These are phyloP conservation scores for Colletotrichum sp. DNA, from an alignment of 2,329 filamentous ascomycete species.

Conservation along the genomic window DNA sequence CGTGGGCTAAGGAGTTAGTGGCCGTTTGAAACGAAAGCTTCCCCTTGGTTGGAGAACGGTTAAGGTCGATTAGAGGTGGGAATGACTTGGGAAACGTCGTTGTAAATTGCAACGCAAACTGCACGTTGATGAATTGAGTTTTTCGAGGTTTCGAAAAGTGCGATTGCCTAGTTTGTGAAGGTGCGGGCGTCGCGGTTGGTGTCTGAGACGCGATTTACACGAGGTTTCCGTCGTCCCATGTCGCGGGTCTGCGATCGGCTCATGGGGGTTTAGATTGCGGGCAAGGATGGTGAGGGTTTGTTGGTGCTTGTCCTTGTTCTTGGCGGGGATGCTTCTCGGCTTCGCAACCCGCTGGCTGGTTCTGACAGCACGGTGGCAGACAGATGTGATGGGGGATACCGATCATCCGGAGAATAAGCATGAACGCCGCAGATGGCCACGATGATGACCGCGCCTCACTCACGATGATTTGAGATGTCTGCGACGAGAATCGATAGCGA, in stretches of 20 bases:
- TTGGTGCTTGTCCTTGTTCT: neutral
- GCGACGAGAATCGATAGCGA: neutral
- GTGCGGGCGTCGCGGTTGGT: constrained; percentile 4
- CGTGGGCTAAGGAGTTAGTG: neutral
- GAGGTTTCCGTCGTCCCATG: constrained; percentile 1
- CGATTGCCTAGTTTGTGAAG: neutral
- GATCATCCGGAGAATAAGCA: neutral
- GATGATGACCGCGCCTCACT: neutral
- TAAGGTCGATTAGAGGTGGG: neutral
- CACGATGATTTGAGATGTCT: neutral
- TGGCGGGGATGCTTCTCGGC: neutral
- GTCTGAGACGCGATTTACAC: constrained; percentile 1
- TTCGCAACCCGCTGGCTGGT: neutral
- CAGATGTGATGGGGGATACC: neutral
- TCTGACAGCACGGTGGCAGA: neutral
- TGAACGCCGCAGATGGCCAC: neutral
- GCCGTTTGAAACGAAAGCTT: neutral
- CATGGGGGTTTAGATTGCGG: neutral
- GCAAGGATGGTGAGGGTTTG: neutral
- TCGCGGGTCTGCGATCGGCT: neutral
- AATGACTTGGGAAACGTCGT: neutral
- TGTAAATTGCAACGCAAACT: neutral
- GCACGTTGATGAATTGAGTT: neutral
- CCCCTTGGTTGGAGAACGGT: neutral
- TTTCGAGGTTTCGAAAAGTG: neutral